Conservation (phyloP, 257 asterid species). For the Cordia subcordata region DNA sequence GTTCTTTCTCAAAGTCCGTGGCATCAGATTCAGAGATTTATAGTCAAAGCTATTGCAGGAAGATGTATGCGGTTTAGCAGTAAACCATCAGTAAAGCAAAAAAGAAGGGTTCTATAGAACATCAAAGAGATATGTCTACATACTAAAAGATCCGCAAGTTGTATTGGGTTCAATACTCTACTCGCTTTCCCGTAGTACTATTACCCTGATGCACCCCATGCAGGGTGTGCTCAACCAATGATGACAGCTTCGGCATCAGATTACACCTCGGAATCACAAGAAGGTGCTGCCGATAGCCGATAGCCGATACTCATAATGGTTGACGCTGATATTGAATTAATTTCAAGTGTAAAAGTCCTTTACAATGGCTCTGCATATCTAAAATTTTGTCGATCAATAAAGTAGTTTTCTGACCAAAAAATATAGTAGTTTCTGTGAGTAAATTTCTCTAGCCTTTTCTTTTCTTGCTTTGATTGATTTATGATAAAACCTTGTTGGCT, state of each 20-base stretch:
- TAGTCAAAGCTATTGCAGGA: neutral
- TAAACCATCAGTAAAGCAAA: neutral
- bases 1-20: constrained; percentile 7
- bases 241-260: too few relatives aligned
- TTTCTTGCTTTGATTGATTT: neutral
- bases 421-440: neutral
- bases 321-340: neutral
- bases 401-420: neutral
- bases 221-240: too few relatives aligned
- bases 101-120: neutral
- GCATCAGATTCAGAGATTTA: neutral
- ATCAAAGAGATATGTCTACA: neutral
- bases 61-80: constrained; percentile 18
- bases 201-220: too few relatives aligned
- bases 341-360: too few relatives aligned
- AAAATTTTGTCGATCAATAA: neutral
- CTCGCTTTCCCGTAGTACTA: too few relatives aligned
- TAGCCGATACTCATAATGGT: neutral
- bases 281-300: neutral
- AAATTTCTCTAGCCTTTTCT: neutral
- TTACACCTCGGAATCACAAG: too few relatives aligned
- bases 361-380: neutral
- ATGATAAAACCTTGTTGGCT: neutral
- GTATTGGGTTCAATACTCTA: too few relatives aligned
- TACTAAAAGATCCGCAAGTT: too few relatives aligned